These are phyloP conservation scores for Penicillium janthinellum DNA, from an alignment of 2,329 filamentous ascomycete species.

Conservation along the genomic window DNA sequence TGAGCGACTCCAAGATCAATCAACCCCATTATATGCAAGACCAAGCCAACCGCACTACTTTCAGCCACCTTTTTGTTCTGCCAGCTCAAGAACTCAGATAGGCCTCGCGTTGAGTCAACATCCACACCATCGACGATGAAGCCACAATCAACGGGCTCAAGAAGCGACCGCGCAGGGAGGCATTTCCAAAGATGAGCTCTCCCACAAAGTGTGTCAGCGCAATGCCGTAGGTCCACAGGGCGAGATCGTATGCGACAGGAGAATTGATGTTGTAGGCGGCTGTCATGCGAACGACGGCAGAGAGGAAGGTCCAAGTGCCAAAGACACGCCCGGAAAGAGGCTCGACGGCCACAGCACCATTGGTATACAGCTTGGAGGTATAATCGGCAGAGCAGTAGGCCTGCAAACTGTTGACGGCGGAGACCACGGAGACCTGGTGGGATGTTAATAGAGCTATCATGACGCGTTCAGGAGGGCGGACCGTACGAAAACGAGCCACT, in stretches of 20 bases:
- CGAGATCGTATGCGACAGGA: conserved; percentile 74
- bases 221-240: conserved; percentile 77
- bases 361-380: conserved; percentile 78
- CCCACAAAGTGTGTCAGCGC: conserved; percentile 76
- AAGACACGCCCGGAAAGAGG: conserved; percentile 78
- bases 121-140: conserved; percentile 61
- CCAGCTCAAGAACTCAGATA: conserved; percentile 33
- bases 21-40: not conserved
- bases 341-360: conserved; percentile 63
- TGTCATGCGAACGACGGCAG: conserved; percentile 75
- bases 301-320: conserved; percentile 83
- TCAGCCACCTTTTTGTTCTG: not conserved
- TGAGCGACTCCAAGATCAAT: too few species aligned
- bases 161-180: conserved; percentile 64
- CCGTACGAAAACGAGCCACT: conserved; percentile 66
- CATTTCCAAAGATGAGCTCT: conserved; percentile 78
- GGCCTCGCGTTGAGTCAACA: conserved; percentile 57
- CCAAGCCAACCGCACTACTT: not conserved
- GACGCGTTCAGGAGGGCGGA: not conserved
- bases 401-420: conserved; percentile 82
- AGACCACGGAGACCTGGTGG: conserved; percentile 70
- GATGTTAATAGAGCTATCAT: conserved; percentile 10
- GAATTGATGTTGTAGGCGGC: conserved; percentile 80
- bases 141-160: conserved; percentile 61
- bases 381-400: conserved; percentile 78